phyloP scores from a whole-genome alignment of 208 protist species.

The Angomonas deanei region DNA sequence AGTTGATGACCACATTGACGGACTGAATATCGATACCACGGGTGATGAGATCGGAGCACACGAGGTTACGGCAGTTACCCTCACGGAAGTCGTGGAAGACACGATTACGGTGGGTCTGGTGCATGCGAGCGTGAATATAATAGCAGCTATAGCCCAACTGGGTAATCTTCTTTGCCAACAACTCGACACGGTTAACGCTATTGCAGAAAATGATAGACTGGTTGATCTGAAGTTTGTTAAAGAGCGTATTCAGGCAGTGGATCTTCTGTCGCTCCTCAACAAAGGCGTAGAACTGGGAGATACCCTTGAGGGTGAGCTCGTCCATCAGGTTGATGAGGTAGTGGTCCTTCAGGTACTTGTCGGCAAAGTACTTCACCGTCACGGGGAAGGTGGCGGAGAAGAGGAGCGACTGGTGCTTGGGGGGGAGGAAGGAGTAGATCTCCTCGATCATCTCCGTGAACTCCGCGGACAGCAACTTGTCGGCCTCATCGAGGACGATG shows the following conservation, averaged over 20 bases:
- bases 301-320: conserved; percentile 97
- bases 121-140: conserved; percentile 99
- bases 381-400: conserved; percentile 99
- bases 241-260: conserved; percentile 99
- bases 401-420: conserved; percentile 93
- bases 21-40: conserved; percentile 99
- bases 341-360: conserved; percentile 92
- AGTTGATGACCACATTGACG: conserved; percentile 99
- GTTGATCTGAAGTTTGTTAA: conserved; percentile 98
- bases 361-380: conserved; percentile 92
- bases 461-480: conserved; percentile 97
- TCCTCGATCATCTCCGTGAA: conserved; percentile 95
- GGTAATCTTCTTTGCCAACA: conserved; percentile 99
- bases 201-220: conserved; percentile 99
- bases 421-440: conserved; percentile 89
- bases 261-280: conserved; percentile 99
- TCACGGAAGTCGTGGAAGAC: conserved; percentile 99
- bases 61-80: conserved; percentile 97
- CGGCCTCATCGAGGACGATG: conserved; percentile 98
- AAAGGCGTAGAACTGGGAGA: conserved; percentile 99
- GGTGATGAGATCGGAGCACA: conserved; percentile 99
- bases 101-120: conserved; percentile 96
- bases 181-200: conserved; percentile 97
- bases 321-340: conserved; percentile 99
- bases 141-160: conserved; percentile 99